Evolutionary conservation across 1,284 basidiomycete genomes (phyloP), one percentile per base, ranked within the genome.

Genomic region (Heterobasidion occidentale): DNA sequence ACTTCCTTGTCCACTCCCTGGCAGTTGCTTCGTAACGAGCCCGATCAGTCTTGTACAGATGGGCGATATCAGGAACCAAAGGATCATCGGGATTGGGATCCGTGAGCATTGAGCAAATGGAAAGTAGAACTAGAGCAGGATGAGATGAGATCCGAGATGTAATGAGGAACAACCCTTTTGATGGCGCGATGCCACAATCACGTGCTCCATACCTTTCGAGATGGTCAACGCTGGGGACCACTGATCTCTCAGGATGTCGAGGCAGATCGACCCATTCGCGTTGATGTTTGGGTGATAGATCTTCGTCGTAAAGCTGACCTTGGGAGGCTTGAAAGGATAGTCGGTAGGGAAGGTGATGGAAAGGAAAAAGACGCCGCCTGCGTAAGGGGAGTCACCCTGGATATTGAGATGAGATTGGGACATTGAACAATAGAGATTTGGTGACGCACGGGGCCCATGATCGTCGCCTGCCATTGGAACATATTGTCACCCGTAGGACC

Each of bases 291-390:
- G 92, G 74, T 96, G 94, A 72, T 94, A 94, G 65, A 92, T 92
- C 88, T 96, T 98, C 70, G 96, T 99, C 66, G 92, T 94, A 77
- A 99, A 99, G 76, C 90, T 91, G 74, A 99, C 94, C 84, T 98
- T 98, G 72, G 97, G 97, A 46, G 97, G 96, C 80, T 96, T 96
- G 87, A 98, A 97, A 46, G 94, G 94, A 79, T 98, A 98, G 74
- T 98, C 94, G 74, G 87, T 88, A 51, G 90, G 91, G 84, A 96
- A 95, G 52, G 82, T 86, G 72, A 96, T 96, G 58, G 85, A 92
- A 63, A 97, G 85, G 88, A 96, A 96, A 79, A 96, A 97, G 59
- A 97, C 94, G 71, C 94, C 94, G 65, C 94, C 94, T 38, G 94
- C 86, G 70, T 97, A 97, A 50, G 94, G 94, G 65, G 92, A 95